Evolutionary conservation across 805 yeast genomes (phyloP).

Genomic region (Vanderwaltozyma tropicalis): DNA sequence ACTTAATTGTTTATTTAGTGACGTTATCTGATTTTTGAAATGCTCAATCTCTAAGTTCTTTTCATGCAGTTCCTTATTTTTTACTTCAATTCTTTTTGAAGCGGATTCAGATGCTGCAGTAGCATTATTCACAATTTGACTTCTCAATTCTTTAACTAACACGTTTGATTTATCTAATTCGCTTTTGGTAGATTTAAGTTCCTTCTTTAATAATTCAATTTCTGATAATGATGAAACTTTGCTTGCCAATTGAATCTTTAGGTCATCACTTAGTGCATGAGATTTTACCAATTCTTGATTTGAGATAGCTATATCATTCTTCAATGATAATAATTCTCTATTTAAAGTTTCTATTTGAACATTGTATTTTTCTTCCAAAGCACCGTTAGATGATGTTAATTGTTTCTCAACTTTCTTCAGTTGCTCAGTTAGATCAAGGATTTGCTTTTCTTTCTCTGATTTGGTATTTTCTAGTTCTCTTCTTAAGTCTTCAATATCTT

Average conservation of each 20-base stretch:
- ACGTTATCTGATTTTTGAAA: constrained; percentile 3
- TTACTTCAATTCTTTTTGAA: constrained; percentile 10
- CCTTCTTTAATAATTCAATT: background rate
- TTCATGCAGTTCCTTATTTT: too few species aligned
- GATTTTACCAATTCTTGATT: constrained; percentile 5
- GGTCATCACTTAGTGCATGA: background rate
- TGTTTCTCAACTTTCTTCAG: too few species aligned
- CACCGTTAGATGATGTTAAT: too few species aligned
- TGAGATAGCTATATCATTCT: background rate
- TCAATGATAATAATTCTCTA: background rate
- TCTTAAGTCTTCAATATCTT: too few species aligned
- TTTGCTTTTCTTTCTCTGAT: too few species aligned
- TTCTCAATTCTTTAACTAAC: constrained; percentile 7
- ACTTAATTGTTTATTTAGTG: background rate
- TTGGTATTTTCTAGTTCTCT: too few species aligned
- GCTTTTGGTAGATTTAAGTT: background rate
- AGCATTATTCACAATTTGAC: constrained; percentile 13
- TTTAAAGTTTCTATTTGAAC: background rate
- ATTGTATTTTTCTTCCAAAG: background rate
- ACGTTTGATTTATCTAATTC: constrained; percentile 1
- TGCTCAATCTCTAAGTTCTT: constrained; percentile 11
- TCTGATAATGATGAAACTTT: too few species aligned
- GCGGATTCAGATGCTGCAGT: constrained; percentile 13
- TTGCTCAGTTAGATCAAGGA: too few species aligned
- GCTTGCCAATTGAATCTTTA: too few species aligned